phyloP scores from a whole-genome alignment of 345 rosid genomes.

The Eucalyptus grandis region DNA sequence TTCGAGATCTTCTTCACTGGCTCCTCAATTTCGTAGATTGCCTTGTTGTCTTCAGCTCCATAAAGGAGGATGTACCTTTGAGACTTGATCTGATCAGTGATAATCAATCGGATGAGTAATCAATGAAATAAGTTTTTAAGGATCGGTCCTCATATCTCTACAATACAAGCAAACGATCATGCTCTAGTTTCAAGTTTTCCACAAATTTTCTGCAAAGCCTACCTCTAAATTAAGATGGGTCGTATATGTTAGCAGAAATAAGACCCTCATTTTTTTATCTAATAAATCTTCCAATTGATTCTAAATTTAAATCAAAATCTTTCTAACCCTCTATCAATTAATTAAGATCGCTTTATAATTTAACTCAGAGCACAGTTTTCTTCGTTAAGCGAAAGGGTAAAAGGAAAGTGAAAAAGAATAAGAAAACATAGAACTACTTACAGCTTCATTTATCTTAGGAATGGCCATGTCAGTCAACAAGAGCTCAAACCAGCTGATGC shows the following conservation, averaged over 20 bases:
- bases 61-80: not conserved
- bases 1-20: not conserved
- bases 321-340: not conserved
- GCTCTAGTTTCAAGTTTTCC: too few species aligned
- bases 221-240: not conserved
- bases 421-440: not conserved
- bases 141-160: not conserved
- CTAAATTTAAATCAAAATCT: not conserved
- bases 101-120: not conserved
- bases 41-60: slow-evolving; percentile 3
- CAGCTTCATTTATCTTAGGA: not conserved
- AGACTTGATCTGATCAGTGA: not conserved
- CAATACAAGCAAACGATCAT: not conserved
- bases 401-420: not conserved
- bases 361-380: not conserved
- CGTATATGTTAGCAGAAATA: not conserved
- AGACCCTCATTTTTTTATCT: not conserved
- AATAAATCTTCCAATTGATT: not conserved
- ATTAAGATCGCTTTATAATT: not conserved
- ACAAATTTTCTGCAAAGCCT: too few species aligned
- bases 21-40: not conserved
- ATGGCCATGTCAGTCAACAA: not conserved
- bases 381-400: not conserved
- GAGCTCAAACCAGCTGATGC: not conserved
- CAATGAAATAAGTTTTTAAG: not conserved